Evolutionary conservation across 2,329 filamentous ascomycete genomes (phyloP).

Genomic region (Incumbomyces lentus): DNA sequence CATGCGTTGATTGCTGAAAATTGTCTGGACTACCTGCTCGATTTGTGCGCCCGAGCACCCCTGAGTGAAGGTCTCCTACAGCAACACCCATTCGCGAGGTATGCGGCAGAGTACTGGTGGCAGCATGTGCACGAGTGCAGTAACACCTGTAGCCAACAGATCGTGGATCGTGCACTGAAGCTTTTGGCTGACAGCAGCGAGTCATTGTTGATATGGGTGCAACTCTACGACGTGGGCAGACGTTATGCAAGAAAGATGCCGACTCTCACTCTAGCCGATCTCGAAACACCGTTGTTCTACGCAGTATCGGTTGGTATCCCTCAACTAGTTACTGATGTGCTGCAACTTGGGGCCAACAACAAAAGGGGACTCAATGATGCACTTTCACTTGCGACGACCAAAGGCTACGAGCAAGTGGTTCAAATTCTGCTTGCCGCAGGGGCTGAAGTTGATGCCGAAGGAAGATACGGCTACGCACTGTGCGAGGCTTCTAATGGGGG

Average conservation of each 20-base stretch:
- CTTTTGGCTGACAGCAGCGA: slow-evolving; percentile 1
- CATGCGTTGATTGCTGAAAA: slow-evolving; percentile 8
- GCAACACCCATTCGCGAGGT: background rate
- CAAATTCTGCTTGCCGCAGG: too few species aligned
- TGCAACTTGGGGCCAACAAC: background rate
- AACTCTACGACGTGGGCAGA: slow-evolving; percentile 4
- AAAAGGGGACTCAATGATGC: too few species aligned
- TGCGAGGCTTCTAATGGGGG: too few species aligned
- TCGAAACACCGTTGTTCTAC: slow-evolving; percentile 7
- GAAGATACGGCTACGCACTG: too few species aligned
- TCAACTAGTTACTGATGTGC: background rate
- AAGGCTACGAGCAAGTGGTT: too few species aligned
- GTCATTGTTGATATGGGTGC: slow-evolving; percentile 5
- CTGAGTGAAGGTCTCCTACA: background rate
- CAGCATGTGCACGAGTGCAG: background rate
- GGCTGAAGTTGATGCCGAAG: too few species aligned
- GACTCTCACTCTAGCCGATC: background rate
- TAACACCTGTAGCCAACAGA: background rate
- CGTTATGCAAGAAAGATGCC: background rate
- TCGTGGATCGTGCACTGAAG: slow-evolving; percentile 2
- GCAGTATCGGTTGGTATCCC: slow-evolving; percentile 4
- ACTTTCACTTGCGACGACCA: too few species aligned
- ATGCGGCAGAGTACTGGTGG: slow-evolving; percentile 1
- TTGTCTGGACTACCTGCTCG: background rate
- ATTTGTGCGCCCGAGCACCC: slow-evolving; percentile 2